Evolutionary conservation across 805 yeast genomes (phyloP), one percentile per base, ranked within the genome.

Genomic region (Sugiyamaella valdiviana): DNA sequence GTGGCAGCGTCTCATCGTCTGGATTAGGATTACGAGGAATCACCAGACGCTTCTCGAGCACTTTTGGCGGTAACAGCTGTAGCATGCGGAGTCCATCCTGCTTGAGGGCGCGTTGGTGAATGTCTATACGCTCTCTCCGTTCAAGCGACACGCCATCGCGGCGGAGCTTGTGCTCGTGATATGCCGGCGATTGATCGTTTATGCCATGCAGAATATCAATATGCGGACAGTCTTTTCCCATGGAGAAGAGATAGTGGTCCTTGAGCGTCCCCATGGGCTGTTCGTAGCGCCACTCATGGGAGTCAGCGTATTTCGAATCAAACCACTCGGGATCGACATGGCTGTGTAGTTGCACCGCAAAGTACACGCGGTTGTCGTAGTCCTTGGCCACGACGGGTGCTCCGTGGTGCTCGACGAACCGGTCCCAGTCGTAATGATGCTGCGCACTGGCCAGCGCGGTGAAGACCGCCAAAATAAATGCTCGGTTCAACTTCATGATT

Each of bases 201-300:
- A 48, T 36, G 48, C 50, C 50, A 17, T 36, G 45, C n/a, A 45
- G 48, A 35, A 16, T 6, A 26, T 39, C 44, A 32, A 54, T 76
- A 23, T 23, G 16, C 15, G 23, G 46, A 12, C 19, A 26, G n/a
- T 42, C 48, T 76, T 26, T 63, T 54, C 22, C 48, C 2, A 77
- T 62, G 6, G 91, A 83, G 57, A 86, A 83, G 12, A 87, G 83
- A 61, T 76, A 79, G 61, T 81, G 82, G 51, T 79, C 71, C 19
- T 76, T 79, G 19, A 80, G 61, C 0, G 83, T 84, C 35, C 82
- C 72, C 2, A 80, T 77, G 20, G 70, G 75, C 61, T 85, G 86
- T 62, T 87, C 95, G 58, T 68, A 85, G 5, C 56, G 57, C 76
- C 83, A 75, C 14, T 61, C 61, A 12, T 57, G 40, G 24, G 37